Evolutionary conservation across 2,329 filamentous ascomycete species (phyloP).

Genomic region (Elsinoe australis): DNA sequence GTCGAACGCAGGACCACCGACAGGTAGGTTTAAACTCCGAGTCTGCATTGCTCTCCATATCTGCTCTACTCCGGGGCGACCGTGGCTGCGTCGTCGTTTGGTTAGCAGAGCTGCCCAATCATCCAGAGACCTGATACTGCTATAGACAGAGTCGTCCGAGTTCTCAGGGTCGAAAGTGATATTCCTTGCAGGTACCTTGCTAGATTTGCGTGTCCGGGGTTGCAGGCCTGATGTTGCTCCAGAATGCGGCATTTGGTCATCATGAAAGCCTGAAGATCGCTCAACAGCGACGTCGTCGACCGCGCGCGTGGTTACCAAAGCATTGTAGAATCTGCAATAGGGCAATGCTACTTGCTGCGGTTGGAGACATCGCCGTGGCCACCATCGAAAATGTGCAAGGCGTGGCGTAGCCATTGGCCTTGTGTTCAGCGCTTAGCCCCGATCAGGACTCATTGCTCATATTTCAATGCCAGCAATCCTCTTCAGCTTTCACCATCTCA

Average conservation of each 20-base stretch:
- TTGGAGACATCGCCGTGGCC: not conserved
- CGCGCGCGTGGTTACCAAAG: not conserved
- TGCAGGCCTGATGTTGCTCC: too few species aligned
- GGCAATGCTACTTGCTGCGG: not conserved
- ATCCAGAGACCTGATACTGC: not conserved
- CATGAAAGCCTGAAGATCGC: too few species aligned
- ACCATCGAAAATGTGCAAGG: constrained; percentile 16
- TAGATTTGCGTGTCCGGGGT: too few species aligned
- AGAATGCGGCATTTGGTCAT: too few species aligned
- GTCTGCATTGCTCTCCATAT: constrained; percentile 38
- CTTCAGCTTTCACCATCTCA: too few species aligned
- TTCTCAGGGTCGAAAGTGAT: too few species aligned
- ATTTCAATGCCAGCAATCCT: not conserved
- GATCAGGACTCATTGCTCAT: constrained; percentile 29
- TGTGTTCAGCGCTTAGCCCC: constrained; percentile 21
- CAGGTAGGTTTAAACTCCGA: constrained; percentile 36
- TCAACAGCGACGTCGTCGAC: too few species aligned
- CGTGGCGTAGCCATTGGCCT: constrained; percentile 10
- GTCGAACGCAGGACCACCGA: constrained; percentile 32
- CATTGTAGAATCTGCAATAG: not conserved
- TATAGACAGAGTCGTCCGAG: not conserved
- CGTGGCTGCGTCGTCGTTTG: constrained; percentile 25
- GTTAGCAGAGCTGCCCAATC: not conserved
- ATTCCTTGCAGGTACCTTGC: too few species aligned
- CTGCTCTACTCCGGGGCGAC: constrained; percentile 34